Base-by-base conservation (phyloP, 768 basidiomycete genomes). In the Leccinum obscurum region DNA sequence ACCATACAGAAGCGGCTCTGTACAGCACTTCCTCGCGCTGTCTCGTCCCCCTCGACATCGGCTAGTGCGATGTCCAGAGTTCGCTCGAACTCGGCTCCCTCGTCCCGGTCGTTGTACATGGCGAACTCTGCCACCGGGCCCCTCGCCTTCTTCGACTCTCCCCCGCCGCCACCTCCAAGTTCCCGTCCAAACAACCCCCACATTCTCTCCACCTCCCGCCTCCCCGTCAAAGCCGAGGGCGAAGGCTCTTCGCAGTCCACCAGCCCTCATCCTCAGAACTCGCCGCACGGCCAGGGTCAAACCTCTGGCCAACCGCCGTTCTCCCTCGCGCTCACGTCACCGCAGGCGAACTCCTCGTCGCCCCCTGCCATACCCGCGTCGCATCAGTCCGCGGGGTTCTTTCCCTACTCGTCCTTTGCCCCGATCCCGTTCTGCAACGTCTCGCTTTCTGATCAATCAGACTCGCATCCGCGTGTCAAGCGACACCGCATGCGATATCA, bases 1-100 rank as follows among this genome's bases (percentile, higher is more conserved):
- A 78, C 78, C 26, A 77, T 83, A 26, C 80, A 80, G 62, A 85
- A 83, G 66, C 79, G 82, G n/a, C 70, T 85, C 48, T 81, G 77
- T 64, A 77, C 75, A 20, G 80, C 77, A 65, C 79, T 55, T 32
- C 77, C 77, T 44, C 79, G 79, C 53, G 70, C 72, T 9, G 63
- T 71, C 39, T 54, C 59, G 34, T 65, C 63, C 8, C 55, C 69
- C 14, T 68, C 73, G 26, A 63, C 75, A 59, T 71, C 76, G 26
- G 62, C 76, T 4, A 61, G 67, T 3, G 66, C 68, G 61, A 70
- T 68, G 55, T 69, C 77, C 66, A 72, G 81, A 58, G 75, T 76
- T 48, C 79, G 81, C 62, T 82, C 83, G 7, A 81, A 78, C 65
- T 79, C 74, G 11, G 68, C 70, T 10, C 70, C 76, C 10, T 73